phyloP scores from a whole-genome alignment of 345 rosid genomes.

The Arabidopsis suecica region DNA sequence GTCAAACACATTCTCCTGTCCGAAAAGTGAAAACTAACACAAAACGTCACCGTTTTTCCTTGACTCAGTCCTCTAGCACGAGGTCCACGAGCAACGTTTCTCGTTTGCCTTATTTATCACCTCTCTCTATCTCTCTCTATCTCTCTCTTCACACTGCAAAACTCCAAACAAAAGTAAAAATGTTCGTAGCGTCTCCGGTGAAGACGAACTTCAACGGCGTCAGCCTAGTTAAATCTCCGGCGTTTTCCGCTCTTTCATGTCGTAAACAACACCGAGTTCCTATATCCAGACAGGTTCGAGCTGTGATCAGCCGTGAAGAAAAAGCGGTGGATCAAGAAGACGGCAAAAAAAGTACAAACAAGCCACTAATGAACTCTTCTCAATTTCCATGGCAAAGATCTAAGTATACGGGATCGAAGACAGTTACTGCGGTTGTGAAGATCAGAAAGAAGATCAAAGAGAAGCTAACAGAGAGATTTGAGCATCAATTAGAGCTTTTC shows the following conservation, averaged over 20 bases:
- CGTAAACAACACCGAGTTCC: constrained; percentile 14
- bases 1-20: constrained; percentile 21
- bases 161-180: constrained; percentile 10
- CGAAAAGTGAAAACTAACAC: not conserved
- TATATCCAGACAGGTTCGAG: constrained; percentile 45
- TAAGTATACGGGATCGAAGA: constrained; percentile 45
- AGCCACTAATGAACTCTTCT: constrained; percentile 15
- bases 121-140: not conserved
- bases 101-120: constrained; percentile 29
- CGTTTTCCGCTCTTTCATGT: constrained; percentile 28
- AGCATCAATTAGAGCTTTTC: constrained; percentile 68
- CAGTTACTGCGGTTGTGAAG: constrained; percentile 67
- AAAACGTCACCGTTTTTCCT: constrained; percentile 12
- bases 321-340: constrained; percentile 55
- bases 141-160: constrained; percentile 16
- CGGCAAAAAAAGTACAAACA: constrained; percentile 31
- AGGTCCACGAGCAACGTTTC: constrained; percentile 38
- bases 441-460: constrained; percentile 82
- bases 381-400: constrained; percentile 42
- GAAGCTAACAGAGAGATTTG: constrained; percentile 71
- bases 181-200: constrained; percentile 53
- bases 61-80: constrained; percentile 30
- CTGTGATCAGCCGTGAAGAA: constrained; percentile 71
- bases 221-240: constrained; percentile 45
- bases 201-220: constrained; percentile 52